phyloP scores from a whole-genome alignment of 2,329 filamentous ascomycete genomes.

The Xylariaceae sp. region DNA sequence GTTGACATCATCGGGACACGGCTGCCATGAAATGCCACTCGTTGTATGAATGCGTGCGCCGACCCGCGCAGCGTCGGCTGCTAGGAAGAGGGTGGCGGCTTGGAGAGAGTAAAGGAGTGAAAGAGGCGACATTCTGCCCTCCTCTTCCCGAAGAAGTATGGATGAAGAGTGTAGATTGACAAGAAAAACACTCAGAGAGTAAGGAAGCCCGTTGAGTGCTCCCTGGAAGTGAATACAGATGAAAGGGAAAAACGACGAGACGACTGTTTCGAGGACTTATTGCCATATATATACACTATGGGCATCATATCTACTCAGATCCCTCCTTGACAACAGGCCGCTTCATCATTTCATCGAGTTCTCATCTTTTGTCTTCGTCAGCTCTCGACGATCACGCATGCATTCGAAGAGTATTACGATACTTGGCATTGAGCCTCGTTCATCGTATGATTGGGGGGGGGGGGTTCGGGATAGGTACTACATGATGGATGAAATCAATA shows the following conservation, averaged over 20 bases:
- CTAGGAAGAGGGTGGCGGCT: neutral
- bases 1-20: conserved; percentile 21
- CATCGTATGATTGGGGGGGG: too few species aligned
- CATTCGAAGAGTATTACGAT: neutral
- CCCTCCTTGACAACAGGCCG: neutral
- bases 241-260: neutral
- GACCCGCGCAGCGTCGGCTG: neutral
- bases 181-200: neutral
- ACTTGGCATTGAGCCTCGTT: neutral
- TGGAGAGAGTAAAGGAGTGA: neutral
- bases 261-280: neutral
- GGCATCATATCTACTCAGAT: neutral
- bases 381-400: neutral
- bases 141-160: neutral
- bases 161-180: neutral
- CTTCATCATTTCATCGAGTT: neutral
- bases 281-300: neutral
- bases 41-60: conserved; percentile 2
- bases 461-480: too few species aligned
- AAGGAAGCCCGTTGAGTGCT: neutral
- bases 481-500: too few species aligned
- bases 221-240: neutral
- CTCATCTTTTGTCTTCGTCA: neutral
- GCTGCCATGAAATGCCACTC: conserved; percentile 20
- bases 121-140: neutral